Evolutionary conservation across 2,329 filamentous ascomycete genomes (phyloP).

Genomic region (Colletotrichum euphorbiae): DNA sequence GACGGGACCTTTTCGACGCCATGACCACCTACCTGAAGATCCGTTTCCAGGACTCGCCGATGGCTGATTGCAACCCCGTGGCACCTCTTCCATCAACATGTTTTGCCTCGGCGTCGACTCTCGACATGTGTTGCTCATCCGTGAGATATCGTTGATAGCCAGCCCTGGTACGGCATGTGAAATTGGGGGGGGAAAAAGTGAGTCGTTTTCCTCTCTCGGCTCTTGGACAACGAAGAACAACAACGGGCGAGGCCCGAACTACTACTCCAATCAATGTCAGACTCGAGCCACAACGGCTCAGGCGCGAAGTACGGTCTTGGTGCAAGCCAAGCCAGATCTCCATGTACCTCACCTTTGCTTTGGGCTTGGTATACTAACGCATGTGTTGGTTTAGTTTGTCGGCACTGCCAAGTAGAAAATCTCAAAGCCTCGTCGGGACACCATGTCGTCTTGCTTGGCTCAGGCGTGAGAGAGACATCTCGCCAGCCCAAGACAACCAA

Average conservation of each 20-base stretch:
- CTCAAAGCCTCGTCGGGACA: not conserved
- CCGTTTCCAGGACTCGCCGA: not conserved
- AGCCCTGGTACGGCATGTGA: too few relatives aligned
- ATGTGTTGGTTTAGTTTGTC: too few relatives aligned
- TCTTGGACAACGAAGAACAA: too few relatives aligned
- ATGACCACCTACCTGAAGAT: constrained; percentile 22
- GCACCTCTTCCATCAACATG: not conserved
- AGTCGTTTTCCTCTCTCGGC: too few relatives aligned
- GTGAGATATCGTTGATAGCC: too few relatives aligned
- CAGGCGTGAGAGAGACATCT: constrained; percentile 2
- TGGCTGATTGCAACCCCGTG: constrained; percentile 14
- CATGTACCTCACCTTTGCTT: not conserved
- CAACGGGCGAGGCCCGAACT: too few relatives aligned
- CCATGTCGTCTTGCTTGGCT: not conserved
- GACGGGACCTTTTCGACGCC: constrained; percentile 1
- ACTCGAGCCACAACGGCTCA: not conserved
- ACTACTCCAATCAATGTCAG: not conserved
- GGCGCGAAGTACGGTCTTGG: not conserved
- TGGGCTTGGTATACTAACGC: too few relatives aligned
- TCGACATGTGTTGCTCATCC: not conserved
- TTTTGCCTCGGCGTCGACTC: not conserved
- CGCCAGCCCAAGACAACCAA: not conserved
- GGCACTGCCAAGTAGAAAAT: too few relatives aligned
- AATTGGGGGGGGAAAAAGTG: too few relatives aligned
- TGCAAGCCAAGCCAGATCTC: not conserved